Evolutionary conservation across 2,329 filamentous ascomycete species (phyloP), one percentile per base, ranked within the genome.

Genomic region (Colletotrichum sp.): DNA sequence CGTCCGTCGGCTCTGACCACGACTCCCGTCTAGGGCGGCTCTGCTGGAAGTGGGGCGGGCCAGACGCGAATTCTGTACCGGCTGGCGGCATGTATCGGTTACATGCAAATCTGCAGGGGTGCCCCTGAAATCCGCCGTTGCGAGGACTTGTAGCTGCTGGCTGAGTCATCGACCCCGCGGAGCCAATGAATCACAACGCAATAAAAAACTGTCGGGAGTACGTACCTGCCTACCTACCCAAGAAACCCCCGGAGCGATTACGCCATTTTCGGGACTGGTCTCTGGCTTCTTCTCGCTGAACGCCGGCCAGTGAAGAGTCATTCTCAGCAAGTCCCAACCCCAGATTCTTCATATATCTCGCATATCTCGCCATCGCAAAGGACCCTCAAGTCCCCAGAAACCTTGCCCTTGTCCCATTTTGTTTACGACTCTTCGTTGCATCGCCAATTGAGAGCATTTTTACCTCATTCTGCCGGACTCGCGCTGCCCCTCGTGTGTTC

Each of bases 221-320:
- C 57, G 43, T 52, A 52, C 43, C 43, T 3, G 16, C 18, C 39
- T 12, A 21, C 43, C 10, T 52, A 52, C 43, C 43, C n/a, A 52
- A 52, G n/a, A 52, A 48, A 21, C 10, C 43, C 67, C 55, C 34
- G 6, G 43, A 43, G 60, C 61, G 30, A 76, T 76, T 76, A 74
- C 73, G 76, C 73, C 73, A 76, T 71, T 70, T 70, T 73, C 30
- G 60, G 60, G 24, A 66, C 59, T 32, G 52, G 59, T 76, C 67
- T 74, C 59, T 67, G 68, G 68, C n/a, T 65, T 65, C 59, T 48
- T 57, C 59, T 67, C 55, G 26, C 21, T 72, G 72, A 55, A 63
- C 39, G 24, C 24, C 39, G 43, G 34, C 63, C 69, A 67, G 63
- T 61, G 55, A 73, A 39, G 36, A 74, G 67, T 74, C 67, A 71